Conservation (phyloP, 495 filamentous ascomycete species). For the Usnea hakonensis region DNA sequence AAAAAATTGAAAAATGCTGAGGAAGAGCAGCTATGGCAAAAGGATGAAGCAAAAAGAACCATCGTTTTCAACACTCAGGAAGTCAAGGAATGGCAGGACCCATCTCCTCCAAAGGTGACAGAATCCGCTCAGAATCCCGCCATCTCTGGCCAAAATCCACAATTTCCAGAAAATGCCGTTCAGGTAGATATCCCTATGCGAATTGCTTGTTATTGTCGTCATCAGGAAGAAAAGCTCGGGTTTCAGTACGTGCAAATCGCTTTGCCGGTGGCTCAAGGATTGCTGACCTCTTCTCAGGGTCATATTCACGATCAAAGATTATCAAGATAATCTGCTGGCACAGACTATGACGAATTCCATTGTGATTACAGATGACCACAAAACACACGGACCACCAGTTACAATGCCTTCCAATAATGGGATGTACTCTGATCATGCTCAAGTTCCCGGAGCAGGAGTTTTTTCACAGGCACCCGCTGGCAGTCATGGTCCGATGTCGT, state of each 20-base stretch:
- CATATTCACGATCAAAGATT: constrained; percentile 87
- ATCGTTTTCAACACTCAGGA: constrained; percentile 94
- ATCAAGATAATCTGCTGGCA: constrained; percentile 61
- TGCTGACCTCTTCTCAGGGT: constrained; percentile 41
- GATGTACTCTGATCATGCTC: constrained; percentile 36
- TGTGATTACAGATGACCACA: constrained; percentile 96
- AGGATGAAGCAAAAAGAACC: constrained; percentile 68
- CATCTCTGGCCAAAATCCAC: not conserved
- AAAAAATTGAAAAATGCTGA: constrained; percentile 83
- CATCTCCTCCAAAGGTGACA: constrained; percentile 31
- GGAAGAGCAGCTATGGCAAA: constrained; percentile 70
- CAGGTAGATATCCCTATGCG: constrained; percentile 82
- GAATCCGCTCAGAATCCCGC: constrained; percentile 5
- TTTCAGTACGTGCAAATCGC: constrained; percentile 51
- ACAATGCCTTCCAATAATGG: constrained; percentile 29
- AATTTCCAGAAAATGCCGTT: constrained; percentile 52
- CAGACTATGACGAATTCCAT: constrained; percentile 81
- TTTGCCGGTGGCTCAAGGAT: constrained; percentile 14
- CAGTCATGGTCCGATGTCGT: constrained; percentile 23
- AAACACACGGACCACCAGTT: constrained; percentile 52
- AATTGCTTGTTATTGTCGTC: constrained; percentile 95
- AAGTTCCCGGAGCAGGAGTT: constrained; percentile 39
- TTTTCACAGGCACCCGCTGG: constrained; percentile 37
- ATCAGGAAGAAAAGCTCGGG: constrained; percentile 84
- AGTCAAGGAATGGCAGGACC: constrained; percentile 72